A percentile compares a stretch with the other conserved stretches of the same genome.
These are phyloP conservation scores for Colletotrichum ledebouriae DNA, from an alignment of 2,329 filamentous ascomycete species.

Conservation along the genomic window DNA sequence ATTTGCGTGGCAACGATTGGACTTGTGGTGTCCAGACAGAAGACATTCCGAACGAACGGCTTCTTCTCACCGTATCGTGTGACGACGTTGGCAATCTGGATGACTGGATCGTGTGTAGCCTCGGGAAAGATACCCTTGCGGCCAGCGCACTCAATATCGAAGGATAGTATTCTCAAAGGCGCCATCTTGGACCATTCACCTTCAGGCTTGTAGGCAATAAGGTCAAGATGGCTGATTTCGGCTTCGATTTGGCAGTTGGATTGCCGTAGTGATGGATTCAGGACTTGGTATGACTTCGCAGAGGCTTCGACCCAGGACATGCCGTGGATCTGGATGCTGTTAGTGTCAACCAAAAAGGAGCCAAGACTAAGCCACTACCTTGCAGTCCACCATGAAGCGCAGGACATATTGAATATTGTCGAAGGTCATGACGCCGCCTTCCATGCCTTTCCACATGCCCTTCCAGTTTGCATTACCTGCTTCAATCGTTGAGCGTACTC, in stretches of 20 bases:
- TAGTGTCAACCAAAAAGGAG: constrained; percentile 9
- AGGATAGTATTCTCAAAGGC: constrained; percentile 90
- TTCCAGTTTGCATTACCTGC: constrained; percentile 87
- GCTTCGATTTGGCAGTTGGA: constrained; percentile 99
- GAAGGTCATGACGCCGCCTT: constrained; percentile 85
- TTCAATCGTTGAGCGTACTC: constrained; percentile 82
- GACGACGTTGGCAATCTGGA: constrained; percentile 97
- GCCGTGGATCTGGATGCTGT: constrained; percentile 75
- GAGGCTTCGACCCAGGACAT: constrained; percentile 98
- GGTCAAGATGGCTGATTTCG: constrained; percentile 81
- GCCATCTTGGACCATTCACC: constrained; percentile 99
- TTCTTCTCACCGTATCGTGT: constrained; percentile 95
- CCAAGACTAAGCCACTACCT: constrained; percentile 63
- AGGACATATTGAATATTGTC: constrained; percentile 96
- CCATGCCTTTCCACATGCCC: constrained; percentile 82
- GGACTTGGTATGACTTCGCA: constrained; percentile 77
- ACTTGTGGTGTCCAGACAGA: constrained; percentile 92
- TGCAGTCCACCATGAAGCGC: constrained; percentile 97
- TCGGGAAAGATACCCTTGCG: constrained; percentile 98
- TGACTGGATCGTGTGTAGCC: constrained; percentile 90
- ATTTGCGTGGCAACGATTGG: constrained; percentile 96
- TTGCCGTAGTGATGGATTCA: constrained; percentile 76
- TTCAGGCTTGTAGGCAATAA: constrained; percentile 88
- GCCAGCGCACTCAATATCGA: constrained; percentile 98
- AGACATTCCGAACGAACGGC: constrained; percentile 96